Conservation (phyloP, 2,329 filamentous ascomycete species). For the Talaromyces sp. region DNA sequence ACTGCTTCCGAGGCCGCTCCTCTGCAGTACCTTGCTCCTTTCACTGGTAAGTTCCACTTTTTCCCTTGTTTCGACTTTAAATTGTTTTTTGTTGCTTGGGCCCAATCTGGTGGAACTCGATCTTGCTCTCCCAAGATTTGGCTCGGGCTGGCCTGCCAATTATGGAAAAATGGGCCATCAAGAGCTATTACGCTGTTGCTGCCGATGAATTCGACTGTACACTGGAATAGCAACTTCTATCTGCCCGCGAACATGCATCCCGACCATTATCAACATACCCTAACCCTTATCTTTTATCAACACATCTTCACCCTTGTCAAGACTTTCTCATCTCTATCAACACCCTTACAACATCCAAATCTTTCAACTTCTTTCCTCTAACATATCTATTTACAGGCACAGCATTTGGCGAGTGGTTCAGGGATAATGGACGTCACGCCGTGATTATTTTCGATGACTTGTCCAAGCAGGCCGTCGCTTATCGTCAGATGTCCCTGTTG, state of each 20-base stretch:
- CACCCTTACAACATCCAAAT: no score
- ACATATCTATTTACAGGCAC: slow-evolving; percentile 16
- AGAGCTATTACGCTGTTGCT: neutral
- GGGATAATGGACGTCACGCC: slow-evolving; percentile 82
- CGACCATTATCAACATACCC: neutral
- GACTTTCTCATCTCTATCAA: no score
- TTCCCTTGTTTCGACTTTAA: slow-evolving; percentile 24
- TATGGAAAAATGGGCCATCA: neutral
- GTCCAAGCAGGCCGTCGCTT: slow-evolving; percentile 95
- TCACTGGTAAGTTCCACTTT: slow-evolving; percentile 59
- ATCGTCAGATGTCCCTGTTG: slow-evolving; percentile 98
- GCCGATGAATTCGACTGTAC: slow-evolving; percentile 14
- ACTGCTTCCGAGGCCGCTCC: slow-evolving; percentile 96
- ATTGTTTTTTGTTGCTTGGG: slow-evolving; percentile 11
- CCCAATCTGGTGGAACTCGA: neutral
- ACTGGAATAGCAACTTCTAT: slow-evolving; percentile 18
- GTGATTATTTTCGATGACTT: slow-evolving; percentile 92
- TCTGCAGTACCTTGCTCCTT: slow-evolving; percentile 89
- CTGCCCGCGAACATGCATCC: no score
- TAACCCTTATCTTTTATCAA: no score
- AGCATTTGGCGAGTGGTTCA: slow-evolving; percentile 67
- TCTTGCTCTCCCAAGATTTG: slow-evolving; percentile 1
- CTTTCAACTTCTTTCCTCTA: no score
- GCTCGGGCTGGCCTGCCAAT: neutral
- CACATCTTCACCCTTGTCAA: no score